Evolutionary conservation across 371 early-diverging fungal species (phyloP).

Genomic region (Neoconidiobolus thromboides): DNA sequence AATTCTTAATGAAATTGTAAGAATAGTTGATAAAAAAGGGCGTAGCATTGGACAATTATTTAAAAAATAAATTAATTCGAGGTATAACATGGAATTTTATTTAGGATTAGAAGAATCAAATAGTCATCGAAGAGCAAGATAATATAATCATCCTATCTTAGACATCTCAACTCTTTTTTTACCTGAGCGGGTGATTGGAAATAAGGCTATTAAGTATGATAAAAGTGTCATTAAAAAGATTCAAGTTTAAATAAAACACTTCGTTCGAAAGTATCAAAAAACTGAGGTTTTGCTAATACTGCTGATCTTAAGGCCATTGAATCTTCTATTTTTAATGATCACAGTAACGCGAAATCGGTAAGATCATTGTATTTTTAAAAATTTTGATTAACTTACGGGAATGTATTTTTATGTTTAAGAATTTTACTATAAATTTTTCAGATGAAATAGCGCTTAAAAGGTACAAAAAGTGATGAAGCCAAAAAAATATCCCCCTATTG

Average conservation of each 20-base stretch:
- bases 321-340: not conserved
- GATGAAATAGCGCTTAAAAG: no score
- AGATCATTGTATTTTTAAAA: not conserved
- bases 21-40: constrained; percentile 30
- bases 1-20: constrained; percentile 48
- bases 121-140: not conserved
- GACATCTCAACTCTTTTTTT: constrained; percentile 2
- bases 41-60: constrained; percentile 34
- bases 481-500: no score
- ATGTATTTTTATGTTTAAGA: not conserved
- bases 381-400: not conserved
- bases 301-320: not conserved
- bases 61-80: constrained; percentile 22
- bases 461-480: no score
- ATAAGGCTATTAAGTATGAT: not conserved
- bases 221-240: not conserved
- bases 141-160: not conserved
- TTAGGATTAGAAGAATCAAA: not conserved
- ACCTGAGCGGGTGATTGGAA: not conserved
- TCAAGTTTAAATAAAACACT: no score
- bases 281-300: not conserved
- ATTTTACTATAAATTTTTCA: no score
- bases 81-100: constrained; percentile 30
- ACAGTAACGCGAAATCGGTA: constrained; percentile 1
- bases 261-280: not conserved